phyloP scores from a whole-genome alignment of 2,329 filamentous ascomycete species.

The Neobulgaria alba region DNA sequence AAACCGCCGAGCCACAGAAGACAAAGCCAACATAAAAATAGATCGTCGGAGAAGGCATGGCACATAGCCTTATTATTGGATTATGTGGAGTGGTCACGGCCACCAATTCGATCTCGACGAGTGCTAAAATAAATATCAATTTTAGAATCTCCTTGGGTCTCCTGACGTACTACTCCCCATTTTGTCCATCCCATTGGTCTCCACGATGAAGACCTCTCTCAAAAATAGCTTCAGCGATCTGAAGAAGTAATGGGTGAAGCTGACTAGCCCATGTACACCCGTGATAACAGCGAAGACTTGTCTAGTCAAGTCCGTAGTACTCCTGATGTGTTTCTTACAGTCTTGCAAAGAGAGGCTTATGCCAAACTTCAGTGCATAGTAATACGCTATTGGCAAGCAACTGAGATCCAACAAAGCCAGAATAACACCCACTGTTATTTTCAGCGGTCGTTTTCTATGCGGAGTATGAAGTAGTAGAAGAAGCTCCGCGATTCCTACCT shows the following conservation, averaged over 20 bases:
- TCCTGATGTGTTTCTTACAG: constrained; percentile 8
- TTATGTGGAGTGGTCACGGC: constrained; percentile 17
- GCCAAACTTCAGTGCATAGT: constrained; percentile 22
- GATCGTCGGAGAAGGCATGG: constrained; percentile 23
- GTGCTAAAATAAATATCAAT: constrained; percentile 4
- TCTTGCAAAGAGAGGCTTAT: constrained; percentile 19
- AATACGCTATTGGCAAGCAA: constrained; percentile 21
- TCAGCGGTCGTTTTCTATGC: constrained; percentile 15
- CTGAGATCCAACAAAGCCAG: constrained; percentile 19
- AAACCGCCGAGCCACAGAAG: constrained; percentile 14
- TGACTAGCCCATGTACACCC: constrained; percentile 21
- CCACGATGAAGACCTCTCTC: constrained; percentile 13
- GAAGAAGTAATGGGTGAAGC: constrained; percentile 22
- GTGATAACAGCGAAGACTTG: constrained; percentile 23
- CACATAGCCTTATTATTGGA: constrained; percentile 20
- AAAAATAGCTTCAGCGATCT: constrained; percentile 21
- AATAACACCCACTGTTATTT: constrained; percentile 12
- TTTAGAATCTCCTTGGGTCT: background rate
- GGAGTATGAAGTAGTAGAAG: constrained; percentile 21
- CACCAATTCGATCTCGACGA: constrained; percentile 23
- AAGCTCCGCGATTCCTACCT: constrained; percentile 8
- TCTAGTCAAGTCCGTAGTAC: background rate
- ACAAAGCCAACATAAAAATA: constrained; percentile 22
- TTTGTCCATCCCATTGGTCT: constrained; percentile 23
- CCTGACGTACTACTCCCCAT: constrained; percentile 21